Conservation (phyloP, 495 filamentous ascomycete species). For the Pseudotulostoma volvatum region DNA sequence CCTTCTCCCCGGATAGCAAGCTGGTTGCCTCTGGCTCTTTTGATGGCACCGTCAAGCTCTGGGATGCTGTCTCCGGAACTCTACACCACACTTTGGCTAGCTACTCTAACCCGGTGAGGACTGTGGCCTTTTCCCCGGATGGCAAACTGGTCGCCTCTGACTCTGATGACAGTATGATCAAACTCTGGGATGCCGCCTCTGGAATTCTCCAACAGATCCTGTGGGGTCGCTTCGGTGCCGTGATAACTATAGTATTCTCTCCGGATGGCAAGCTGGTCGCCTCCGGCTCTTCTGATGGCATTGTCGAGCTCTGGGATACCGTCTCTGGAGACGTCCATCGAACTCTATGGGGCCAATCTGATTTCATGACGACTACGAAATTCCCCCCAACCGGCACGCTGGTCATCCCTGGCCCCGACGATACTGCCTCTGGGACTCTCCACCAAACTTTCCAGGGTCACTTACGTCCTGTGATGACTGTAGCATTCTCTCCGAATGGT, state of each 20-base stretch:
- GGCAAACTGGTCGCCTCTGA: too few species aligned
- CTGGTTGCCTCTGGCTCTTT: slow-evolving; percentile 1
- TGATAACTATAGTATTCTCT: too few species aligned
- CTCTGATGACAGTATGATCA: neutral
- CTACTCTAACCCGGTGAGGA: neutral
- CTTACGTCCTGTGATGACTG: slow-evolving; percentile 6
- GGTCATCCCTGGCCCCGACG: neutral
- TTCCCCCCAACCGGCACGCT: neutral
- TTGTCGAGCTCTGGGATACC: slow-evolving; percentile 13
- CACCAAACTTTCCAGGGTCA: slow-evolving; percentile 7
- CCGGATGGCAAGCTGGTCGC: too few species aligned
- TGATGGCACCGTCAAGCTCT: slow-evolving; percentile 1
- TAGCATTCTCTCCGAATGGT: slow-evolving; percentile 6
- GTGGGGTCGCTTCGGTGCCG: too few species aligned
- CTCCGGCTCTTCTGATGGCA: slow-evolving; percentile 14
- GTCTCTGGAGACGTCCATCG: slow-evolving; percentile 2
- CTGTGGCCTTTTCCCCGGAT: neutral
- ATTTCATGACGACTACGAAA: neutral
- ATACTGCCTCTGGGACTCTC: too few species aligned
- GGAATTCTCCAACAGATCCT: neutral
- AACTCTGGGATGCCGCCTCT: slow-evolving; percentile 1
- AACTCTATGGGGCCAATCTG: neutral
- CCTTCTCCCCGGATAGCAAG: slow-evolving; percentile 5
- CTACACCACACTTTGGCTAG: slow-evolving; percentile 1
- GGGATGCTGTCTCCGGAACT: slow-evolving; percentile 1